A percentile compares a stretch with the other conserved stretches of the same genome.
Conservation (phyloP, 179 eudicot species). For the Heliamphora pulchella region DNA sequence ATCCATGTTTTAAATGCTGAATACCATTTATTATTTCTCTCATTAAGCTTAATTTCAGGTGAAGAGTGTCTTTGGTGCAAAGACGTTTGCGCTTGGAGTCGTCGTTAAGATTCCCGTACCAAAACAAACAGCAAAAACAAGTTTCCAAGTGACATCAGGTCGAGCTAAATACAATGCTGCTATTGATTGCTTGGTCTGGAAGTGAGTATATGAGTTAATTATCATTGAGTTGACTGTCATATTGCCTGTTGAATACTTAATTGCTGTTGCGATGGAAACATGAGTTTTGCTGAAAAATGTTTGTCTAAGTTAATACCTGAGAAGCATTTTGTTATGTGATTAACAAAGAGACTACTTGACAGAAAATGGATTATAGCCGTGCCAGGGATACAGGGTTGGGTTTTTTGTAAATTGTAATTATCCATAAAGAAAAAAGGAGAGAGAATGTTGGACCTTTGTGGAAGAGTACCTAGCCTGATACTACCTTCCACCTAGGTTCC, state of each 20-base stretch:
- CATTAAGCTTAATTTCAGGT: slow-evolving; percentile 42
- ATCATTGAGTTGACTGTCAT: background rate
- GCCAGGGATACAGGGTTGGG: background rate
- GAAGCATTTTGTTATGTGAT: background rate
- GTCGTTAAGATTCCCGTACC: slow-evolving; percentile 95
- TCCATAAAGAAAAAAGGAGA: background rate
- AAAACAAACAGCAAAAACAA: slow-evolving; percentile 97
- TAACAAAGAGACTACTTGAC: background rate
- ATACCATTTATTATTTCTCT: slow-evolving; percentile 10
- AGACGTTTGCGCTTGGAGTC: slow-evolving; percentile 99
- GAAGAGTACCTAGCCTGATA: background rate
- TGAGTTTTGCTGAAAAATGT: background rate
- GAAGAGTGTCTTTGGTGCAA: slow-evolving; percentile 95
- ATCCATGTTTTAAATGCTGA: slow-evolving; percentile 1
- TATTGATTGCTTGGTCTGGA: slow-evolving; percentile 94
- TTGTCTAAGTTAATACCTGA: background rate
- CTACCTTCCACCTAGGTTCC: slow-evolving; percentile 5
- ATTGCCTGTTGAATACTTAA: background rate
- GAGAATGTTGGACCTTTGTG: background rate
- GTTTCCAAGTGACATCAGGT: slow-evolving; percentile 96
- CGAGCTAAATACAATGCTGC: slow-evolving; percentile 91
- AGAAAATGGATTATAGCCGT: background rate
- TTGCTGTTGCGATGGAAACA: background rate
- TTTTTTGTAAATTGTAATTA: background rate
- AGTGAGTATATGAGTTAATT: slow-evolving; percentile 52